Percentiles rank a stretch among this genome's conserved stretches.
These are phyloP conservation scores for Porpolomopsis calyptriformis DNA, from an alignment of 768 basidiomycete genomes.

Conservation along the genomic window DNA sequence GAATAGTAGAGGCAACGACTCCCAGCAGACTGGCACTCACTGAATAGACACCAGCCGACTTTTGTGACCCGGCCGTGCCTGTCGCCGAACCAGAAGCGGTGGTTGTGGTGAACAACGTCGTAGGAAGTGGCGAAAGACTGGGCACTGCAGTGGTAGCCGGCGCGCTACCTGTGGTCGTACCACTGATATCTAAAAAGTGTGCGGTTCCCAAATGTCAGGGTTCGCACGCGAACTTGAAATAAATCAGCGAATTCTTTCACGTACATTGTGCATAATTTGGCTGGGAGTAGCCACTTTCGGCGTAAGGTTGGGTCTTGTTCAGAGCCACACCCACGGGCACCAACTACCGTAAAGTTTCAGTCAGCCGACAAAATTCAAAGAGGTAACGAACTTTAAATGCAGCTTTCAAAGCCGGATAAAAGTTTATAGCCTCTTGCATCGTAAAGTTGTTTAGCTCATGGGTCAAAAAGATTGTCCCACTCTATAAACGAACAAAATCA, in stretches of 20 bases:
- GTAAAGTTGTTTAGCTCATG: slow-evolving; percentile 55
- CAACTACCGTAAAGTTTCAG: slow-evolving; percentile 20
- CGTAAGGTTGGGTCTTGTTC: slow-evolving; percentile 44
- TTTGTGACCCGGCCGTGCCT: not conserved
- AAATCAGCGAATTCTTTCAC: slow-evolving; percentile 6
- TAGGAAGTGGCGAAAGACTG: not conserved
- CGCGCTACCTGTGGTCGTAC: not conserved
- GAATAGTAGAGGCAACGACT: not conserved
- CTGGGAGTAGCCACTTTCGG: slow-evolving; percentile 32
- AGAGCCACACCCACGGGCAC: slow-evolving; percentile 43
- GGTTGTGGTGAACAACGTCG: not conserved
- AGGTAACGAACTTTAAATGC: slow-evolving; percentile 31
- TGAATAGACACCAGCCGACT: not conserved
- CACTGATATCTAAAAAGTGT: not conserved
- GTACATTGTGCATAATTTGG: slow-evolving; percentile 40
- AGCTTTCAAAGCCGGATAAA: slow-evolving; percentile 32
- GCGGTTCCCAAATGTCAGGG: not conserved
- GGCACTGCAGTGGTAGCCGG: not conserved
- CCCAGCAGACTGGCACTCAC: not conserved
- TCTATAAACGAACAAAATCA: slow-evolving; percentile 18
- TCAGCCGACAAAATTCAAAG: not conserved
- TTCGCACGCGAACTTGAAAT: not conserved
- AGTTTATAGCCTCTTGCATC: slow-evolving; percentile 49
- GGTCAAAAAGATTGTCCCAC: slow-evolving; percentile 42
- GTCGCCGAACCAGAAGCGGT: no score